Conservation (phyloP, 2,329 filamentous ascomycete species). For the Blumeriella jaapii region DNA sequence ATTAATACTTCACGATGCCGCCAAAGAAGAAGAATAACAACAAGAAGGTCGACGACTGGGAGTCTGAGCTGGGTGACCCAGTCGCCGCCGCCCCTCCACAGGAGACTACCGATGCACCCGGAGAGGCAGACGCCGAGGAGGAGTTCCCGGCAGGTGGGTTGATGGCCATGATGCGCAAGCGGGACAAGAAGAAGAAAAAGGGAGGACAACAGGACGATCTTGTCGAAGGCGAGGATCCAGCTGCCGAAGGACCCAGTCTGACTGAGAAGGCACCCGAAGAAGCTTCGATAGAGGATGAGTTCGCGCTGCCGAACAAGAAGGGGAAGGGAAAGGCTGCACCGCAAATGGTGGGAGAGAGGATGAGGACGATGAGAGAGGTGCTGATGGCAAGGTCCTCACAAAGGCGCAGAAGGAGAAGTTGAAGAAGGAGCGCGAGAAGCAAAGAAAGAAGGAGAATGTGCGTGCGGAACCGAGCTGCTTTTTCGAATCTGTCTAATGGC, state of each 20-base stretch:
- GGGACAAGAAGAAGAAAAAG: conserved; percentile 59
- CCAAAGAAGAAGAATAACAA: conserved; percentile 94
- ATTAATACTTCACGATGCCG: conserved; percentile 47
- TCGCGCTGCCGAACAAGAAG: conserved; percentile 65
- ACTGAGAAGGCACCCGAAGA: conserved; percentile 66
- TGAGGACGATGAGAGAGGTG: conserved; percentile 39
- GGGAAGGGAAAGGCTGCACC: conserved; percentile 50
- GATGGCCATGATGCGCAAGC: conserved; percentile 71
- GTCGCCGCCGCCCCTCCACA: conserved; percentile 39
- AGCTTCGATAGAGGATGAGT: conserved; percentile 75
- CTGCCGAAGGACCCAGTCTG: conserved; percentile 34
- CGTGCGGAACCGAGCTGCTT: conserved; percentile 15
- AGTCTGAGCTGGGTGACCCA: conserved; percentile 79
- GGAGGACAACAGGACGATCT: conserved; percentile 68
- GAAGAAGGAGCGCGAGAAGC: conserved; percentile 98
- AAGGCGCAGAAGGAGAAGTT: conserved; percentile 98
- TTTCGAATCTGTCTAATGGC: conserved; percentile 1
- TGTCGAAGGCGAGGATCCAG: conserved; percentile 54
- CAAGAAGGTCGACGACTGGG: conserved; percentile 88
- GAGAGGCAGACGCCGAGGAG: conserved; percentile 38
- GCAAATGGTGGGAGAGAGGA: conserved; percentile 32
- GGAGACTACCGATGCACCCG: conserved; percentile 35
- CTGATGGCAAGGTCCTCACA: conserved; percentile 64
- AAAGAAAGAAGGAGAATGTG: conserved; percentile 96
- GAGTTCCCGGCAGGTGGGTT: conserved; percentile 48